Conservation (phyloP, 1,284 basidiomycete genomes). For the Nidula niveotomentosa region DNA sequence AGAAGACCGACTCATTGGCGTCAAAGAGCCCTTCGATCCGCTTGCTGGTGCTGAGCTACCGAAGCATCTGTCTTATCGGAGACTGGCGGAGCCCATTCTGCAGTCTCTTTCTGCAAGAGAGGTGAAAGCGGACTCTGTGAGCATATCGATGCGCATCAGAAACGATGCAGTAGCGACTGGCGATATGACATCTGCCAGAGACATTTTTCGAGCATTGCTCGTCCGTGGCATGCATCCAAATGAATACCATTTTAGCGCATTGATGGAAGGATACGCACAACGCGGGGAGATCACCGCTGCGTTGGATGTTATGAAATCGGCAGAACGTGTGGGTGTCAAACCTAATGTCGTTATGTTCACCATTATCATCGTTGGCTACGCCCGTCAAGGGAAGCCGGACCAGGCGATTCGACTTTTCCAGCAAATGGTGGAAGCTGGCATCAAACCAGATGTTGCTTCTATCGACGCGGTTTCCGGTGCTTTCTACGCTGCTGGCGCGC, state of each 20-base stretch:
- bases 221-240: slow-evolving; percentile 65
- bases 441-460: slow-evolving; percentile 65
- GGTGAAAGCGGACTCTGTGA: slow-evolving; percentile 53
- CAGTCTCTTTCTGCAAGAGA: slow-evolving; percentile 43
- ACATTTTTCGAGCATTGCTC: slow-evolving; percentile 56
- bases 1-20: slow-evolving; percentile 18
- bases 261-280: slow-evolving; percentile 66
- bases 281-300: slow-evolving; percentile 55
- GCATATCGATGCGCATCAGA: slow-evolving; percentile 59
- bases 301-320: slow-evolving; percentile 48
- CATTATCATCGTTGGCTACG: slow-evolving; percentile 67
- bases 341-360: slow-evolving; percentile 71
- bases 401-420: slow-evolving; percentile 55
- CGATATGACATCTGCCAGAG: slow-evolving; percentile 49
- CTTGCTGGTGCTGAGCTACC: slow-evolving; percentile 43
- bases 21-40: slow-evolving; percentile 42
- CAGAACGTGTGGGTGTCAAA: slow-evolving; percentile 44
- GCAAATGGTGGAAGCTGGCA: slow-evolving; percentile 57
- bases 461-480: slow-evolving; percentile 70
- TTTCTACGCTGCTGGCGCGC: slow-evolving; percentile 56
- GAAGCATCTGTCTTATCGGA: slow-evolving; percentile 26
- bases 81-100: slow-evolving; percentile 42
- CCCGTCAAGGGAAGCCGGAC: slow-evolving; percentile 52
- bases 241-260: slow-evolving; percentile 63
- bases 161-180: slow-evolving; percentile 53